Percentiles rank a stretch among this genome's conserved stretches.
Conservation (phyloP, 106 monocot species). For the Hemerocallis citrina region DNA sequence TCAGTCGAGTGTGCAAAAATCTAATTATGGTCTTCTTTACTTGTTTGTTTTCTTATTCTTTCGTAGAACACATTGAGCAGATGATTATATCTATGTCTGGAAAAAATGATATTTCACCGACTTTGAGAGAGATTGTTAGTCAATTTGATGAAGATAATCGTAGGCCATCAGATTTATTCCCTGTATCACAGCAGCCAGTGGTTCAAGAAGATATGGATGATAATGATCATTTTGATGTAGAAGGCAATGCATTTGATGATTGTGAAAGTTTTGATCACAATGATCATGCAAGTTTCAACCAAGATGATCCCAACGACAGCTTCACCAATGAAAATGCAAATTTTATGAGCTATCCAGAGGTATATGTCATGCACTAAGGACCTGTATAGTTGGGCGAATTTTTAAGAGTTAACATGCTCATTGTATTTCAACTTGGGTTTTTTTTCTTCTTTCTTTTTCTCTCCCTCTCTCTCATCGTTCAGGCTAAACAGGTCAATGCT, state of each 20-base stretch:
- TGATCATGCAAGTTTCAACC: constrained; percentile 34
- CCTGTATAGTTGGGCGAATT: too few relatives aligned
- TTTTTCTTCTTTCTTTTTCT: too few relatives aligned
- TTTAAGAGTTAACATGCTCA: too few relatives aligned
- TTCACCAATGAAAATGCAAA: constrained; percentile 19
- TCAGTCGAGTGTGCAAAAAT: neutral
- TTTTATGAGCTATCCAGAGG: constrained; percentile 48
- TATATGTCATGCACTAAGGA: constrained; percentile 15
- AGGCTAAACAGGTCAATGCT: too few relatives aligned
- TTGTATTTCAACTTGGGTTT: too few relatives aligned
- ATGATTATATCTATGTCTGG: constrained; percentile 47
- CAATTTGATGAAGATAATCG: constrained; percentile 71
- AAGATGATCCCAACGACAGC: constrained; percentile 18
- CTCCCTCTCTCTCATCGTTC: too few relatives aligned
- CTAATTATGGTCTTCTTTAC: neutral
- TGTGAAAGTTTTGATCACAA: constrained; percentile 40
- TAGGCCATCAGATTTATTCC: constrained; percentile 24
- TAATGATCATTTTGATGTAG: constrained; percentile 19
- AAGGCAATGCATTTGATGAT: constrained; percentile 26
- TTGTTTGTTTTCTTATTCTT: constrained; percentile 1
- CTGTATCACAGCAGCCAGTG: constrained; percentile 12
- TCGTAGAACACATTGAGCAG: constrained; percentile 57
- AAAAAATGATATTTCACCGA: constrained; percentile 76
- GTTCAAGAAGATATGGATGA: constrained; percentile 25
- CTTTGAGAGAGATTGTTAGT: constrained; percentile 59